These are phyloP conservation scores for Agrocybe pediades DNA, from an alignment of 768 basidiomycete genomes.

Conservation along the genomic window DNA sequence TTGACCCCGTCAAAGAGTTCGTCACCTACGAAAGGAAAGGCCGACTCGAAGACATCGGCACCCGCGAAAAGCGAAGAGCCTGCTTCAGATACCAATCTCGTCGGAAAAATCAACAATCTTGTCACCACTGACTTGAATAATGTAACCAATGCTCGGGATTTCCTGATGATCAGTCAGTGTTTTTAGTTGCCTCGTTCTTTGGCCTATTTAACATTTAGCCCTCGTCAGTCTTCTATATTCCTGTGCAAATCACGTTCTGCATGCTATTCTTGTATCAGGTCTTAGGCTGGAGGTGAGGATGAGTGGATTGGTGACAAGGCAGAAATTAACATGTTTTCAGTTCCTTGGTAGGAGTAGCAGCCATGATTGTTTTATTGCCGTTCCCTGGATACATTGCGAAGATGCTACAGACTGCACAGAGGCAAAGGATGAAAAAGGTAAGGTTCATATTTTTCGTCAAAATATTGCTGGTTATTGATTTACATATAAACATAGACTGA, in stretches of 20 bases:
- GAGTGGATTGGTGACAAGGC: too few species aligned
- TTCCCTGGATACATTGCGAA: slow-evolving; percentile 59
- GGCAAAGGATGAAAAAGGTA: slow-evolving; percentile 47
- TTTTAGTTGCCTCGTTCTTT: neutral
- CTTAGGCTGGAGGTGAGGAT: slow-evolving; percentile 20
- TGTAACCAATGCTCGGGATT: slow-evolving; percentile 12
- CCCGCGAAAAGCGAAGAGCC: neutral
- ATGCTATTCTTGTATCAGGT: slow-evolving; percentile 17
- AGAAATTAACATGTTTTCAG: slow-evolving; percentile 15
- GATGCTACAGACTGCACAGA: slow-evolving; percentile 46
- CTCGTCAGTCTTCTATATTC: slow-evolving; percentile 9
- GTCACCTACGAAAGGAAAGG: neutral
- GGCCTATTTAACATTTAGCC: neutral
- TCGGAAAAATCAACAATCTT: slow-evolving; percentile 15
- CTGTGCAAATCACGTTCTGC: slow-evolving; percentile 14
- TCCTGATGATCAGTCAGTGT: slow-evolving; percentile 8
- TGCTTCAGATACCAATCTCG: slow-evolving; percentile 20
- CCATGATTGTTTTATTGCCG: slow-evolving; percentile 56
- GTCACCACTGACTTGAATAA: slow-evolving; percentile 16
- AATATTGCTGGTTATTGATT: neutral
- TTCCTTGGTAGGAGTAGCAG: slow-evolving; percentile 56
- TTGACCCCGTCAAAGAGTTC: neutral
- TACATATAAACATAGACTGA: slow-evolving; percentile 35
- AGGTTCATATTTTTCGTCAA: neutral
- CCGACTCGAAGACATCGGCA: neutral